Base-by-base conservation (phyloP, 2,329 filamentous ascomycete genomes). In the Fusarium bulbicola region DNA sequence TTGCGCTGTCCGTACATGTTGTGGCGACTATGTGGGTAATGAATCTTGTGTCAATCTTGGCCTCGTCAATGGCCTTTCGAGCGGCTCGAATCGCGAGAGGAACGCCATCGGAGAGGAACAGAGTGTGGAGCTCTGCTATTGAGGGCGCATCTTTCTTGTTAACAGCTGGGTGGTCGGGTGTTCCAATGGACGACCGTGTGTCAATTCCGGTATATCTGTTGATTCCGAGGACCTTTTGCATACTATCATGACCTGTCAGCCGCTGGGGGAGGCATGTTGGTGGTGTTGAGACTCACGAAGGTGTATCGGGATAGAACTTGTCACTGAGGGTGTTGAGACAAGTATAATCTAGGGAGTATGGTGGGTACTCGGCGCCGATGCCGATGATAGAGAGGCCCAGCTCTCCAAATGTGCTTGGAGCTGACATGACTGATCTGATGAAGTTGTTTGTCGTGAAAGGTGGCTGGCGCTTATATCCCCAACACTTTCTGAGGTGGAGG, bases 11-110 rank as follows among this genome's bases (percentile, higher is more conserved):
- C 14, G 91, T 93, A 78, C 91, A 92, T 10, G 90, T 92, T 1
- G 90, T 91, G 30, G 90, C 88, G 14, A 93, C 90, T 45, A 92
- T 84, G 75, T 93, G 91, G 7, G 90, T 93, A 70, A 93, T 90
- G 58, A 90, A 82, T 7, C 78, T 77, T 1, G 85, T 78, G 46
- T 86, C 83, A 46, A 90, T 79, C 21, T 83, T 82, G 10, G 89
- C 87, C 78, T 91, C 89, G 13, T 82, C 80, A 15, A 90, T 82
- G 10, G 89, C 89, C 78, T 89, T 88, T 32, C 83, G 82, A 28
- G 87, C 84, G 5, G 89, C 89, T 15, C 80, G 81, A 11, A 91
- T 83, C 12, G 89, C 89, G 4, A 91, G 82, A 4, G 88, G 87
- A 5, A 91, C 83, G 18, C 89, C 89, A 43, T 90, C 86, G 43